phyloP scores from a whole-genome alignment of 2,329 filamentous ascomycete species.

The Fusarium chaquense region DNA sequence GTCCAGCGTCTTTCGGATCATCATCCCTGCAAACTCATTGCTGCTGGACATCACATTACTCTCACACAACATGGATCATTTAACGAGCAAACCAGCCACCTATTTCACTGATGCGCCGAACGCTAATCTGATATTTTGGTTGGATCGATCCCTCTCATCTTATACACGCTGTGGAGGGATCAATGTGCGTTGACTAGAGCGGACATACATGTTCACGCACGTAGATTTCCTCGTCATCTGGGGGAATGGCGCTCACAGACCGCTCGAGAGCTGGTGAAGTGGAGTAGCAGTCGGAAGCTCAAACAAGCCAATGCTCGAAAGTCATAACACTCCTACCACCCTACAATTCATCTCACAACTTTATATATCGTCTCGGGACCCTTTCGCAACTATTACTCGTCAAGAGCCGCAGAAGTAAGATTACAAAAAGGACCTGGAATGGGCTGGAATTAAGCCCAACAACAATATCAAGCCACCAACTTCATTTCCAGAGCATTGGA shows the following conservation, averaged over 20 bases:
- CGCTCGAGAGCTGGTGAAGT: too few species aligned
- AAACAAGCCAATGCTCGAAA: neutral
- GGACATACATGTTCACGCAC: neutral
- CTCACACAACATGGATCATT: neutral
- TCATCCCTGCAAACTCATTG: neutral
- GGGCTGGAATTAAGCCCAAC: neutral
- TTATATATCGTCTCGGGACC: too few species aligned
- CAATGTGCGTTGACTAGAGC: neutral
- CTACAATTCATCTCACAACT: neutral
- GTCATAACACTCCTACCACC: fast-evolving
- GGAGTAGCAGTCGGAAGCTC: neutral
- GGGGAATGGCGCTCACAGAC: too few species aligned
- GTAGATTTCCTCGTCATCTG: neutral
- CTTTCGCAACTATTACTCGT: fast-evolving
- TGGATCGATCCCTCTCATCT: too few species aligned
- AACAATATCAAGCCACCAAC: conserved; percentile 9
- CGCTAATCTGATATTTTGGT: neutral
- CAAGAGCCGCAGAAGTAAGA: fast-evolving
- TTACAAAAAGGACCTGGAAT: neutral
- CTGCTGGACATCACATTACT: neutral
- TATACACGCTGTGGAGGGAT: neutral
- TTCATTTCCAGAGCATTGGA: conserved; percentile 6
- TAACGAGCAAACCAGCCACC: neutral
- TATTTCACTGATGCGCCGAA: too few species aligned
- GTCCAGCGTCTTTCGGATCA: neutral